Evolutionary conservation across 179 eudicot genomes (phyloP).

Genomic region (Beta corolliflora): DNA sequence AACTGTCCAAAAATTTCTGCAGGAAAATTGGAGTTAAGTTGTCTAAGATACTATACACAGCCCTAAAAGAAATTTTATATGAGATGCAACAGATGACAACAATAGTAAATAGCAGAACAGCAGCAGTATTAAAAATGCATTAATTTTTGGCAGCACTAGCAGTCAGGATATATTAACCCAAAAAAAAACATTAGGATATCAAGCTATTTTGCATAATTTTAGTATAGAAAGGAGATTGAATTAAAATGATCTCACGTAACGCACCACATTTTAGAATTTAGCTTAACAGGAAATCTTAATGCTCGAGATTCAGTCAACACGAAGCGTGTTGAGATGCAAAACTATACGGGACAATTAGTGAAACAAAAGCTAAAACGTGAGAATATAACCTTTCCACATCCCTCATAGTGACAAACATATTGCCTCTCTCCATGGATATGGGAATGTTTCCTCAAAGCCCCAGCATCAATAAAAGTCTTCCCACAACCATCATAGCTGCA

Average conservation of each 20-base stretch:
- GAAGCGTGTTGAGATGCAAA: neutral
- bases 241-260: neutral
- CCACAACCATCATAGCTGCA: constrained; percentile 98
- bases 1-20: constrained; percentile 99
- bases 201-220: neutral
- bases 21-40: constrained; percentile 8
- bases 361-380: constrained; percentile 13
- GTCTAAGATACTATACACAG: neutral
- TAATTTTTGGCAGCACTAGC: neutral
- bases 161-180: neutral
- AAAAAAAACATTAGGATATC: neutral
- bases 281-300: neutral
- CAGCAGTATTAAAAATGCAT: neutral
- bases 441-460: constrained; percentile 92
- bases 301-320: neutral
- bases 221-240: neutral
- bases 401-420: constrained; percentile 76
- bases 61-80: neutral
- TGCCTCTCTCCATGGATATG: constrained; percentile 98
- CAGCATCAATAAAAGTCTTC: constrained; percentile 97
- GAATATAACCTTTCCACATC: constrained; percentile 81
- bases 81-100: neutral
- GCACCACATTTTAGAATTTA: neutral
- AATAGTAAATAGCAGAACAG: neutral
- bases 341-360: neutral